A percentile compares a stretch with the other conserved stretches of the same genome.
These are phyloP conservation scores for Pisolithus microcarpus DNA, from an alignment of 768 basidiomycete genomes.

Conservation along the genomic window DNA sequence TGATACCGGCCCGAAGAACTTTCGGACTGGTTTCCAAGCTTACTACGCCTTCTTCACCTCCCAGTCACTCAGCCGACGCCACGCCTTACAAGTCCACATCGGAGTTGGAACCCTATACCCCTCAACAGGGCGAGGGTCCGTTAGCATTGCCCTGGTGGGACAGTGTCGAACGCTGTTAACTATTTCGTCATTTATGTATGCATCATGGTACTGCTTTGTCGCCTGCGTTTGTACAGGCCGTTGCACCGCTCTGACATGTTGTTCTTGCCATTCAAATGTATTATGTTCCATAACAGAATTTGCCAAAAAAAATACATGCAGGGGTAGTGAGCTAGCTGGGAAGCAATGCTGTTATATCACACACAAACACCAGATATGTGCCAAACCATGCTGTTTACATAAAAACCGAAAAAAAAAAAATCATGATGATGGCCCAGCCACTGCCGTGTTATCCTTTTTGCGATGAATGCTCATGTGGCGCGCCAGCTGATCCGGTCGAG, in stretches of 20 bases:
- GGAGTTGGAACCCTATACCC: slow-evolving; percentile 14
- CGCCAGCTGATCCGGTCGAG: slow-evolving; percentile 72
- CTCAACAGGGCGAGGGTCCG: too few relatives aligned
- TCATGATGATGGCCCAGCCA: neutral
- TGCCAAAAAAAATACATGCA: too few relatives aligned
- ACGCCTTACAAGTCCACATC: slow-evolving; percentile 16
- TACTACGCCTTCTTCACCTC: slow-evolving; percentile 3
- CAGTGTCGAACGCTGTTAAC: slow-evolving; percentile 8
- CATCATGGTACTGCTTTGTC: neutral
- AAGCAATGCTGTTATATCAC: too few relatives aligned
- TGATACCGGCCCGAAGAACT: slow-evolving; percentile 49
- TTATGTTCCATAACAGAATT: too few relatives aligned
- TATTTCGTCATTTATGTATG: slow-evolving; percentile 11
- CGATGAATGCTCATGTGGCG: slow-evolving; percentile 61
- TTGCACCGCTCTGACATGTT: neutral
- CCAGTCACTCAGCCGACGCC: slow-evolving; percentile 12
- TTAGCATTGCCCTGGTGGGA: slow-evolving; percentile 5
- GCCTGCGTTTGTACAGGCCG: neutral
- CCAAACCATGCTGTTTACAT: too few relatives aligned
- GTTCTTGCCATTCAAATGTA: too few relatives aligned
- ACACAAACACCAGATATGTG: too few relatives aligned
- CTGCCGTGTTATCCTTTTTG: slow-evolving; percentile 25
- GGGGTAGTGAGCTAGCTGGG: too few relatives aligned
- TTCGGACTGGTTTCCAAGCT: slow-evolving; percentile 25
- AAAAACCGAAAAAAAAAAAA: neutral